Conservation (phyloP, 768 basidiomycete genomes). For the Hypholoma fasciculare region DNA sequence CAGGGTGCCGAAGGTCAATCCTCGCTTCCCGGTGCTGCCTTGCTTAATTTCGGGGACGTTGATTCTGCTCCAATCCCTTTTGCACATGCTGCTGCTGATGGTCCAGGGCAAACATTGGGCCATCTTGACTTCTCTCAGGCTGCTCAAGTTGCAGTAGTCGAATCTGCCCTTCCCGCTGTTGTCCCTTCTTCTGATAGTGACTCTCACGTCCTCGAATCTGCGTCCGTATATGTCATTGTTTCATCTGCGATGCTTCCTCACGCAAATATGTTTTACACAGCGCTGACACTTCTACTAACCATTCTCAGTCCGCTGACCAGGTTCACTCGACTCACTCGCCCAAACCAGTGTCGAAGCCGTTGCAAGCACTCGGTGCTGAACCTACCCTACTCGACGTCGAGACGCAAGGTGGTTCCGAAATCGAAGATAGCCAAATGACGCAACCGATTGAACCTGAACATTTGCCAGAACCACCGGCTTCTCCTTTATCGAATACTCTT, state of each 20-base stretch:
- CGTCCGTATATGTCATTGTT: slow-evolving; percentile 51
- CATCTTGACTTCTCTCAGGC: not conserved
- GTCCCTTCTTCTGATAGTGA: slow-evolving; percentile 28
- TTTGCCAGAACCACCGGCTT: slow-evolving; percentile 59
- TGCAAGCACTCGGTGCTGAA: slow-evolving; percentile 47
- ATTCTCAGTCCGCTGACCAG: slow-evolving; percentile 44
- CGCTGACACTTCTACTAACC: slow-evolving; percentile 47
- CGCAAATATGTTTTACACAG: slow-evolving; percentile 35
- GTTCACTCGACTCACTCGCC: slow-evolving; percentile 25
- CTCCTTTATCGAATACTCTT: slow-evolving; percentile 53
- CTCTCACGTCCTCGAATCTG: slow-evolving; percentile 35
- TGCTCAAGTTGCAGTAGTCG: not conserved
- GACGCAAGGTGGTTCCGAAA: slow-evolving; percentile 25
- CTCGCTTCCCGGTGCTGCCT: not conserved
- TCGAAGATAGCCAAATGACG: slow-evolving; percentile 17
- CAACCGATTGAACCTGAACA: slow-evolving; percentile 36
- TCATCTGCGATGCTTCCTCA: slow-evolving; percentile 39
- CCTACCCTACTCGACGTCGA: slow-evolving; percentile 54
- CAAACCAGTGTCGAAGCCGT: slow-evolving; percentile 27
- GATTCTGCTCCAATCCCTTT: not conserved
- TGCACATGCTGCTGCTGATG: not conserved
- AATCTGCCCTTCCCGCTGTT: slow-evolving; percentile 20
- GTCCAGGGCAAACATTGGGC: not conserved
- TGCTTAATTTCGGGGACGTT: not conserved
- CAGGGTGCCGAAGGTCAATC: slow-evolving; percentile 7